A percentile compares a stretch with the other conserved stretches of the same genome.
Evolutionary conservation across 352 stramenopile species (phyloP).

Genomic region (Globisporangium lucens): DNA sequence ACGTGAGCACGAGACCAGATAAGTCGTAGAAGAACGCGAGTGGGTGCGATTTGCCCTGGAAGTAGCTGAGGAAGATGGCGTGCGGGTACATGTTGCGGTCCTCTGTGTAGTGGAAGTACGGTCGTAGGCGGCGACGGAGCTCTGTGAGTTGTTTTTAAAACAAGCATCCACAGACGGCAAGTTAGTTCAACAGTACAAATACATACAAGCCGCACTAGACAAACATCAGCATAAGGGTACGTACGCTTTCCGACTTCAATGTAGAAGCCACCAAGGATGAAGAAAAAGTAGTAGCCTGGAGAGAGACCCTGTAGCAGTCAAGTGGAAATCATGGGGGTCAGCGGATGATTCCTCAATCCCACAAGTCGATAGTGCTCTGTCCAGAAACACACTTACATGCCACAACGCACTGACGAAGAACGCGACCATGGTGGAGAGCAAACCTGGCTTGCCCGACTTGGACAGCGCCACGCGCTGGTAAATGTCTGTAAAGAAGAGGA

Average conservation of each 20-base stretch:
- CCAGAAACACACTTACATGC: conserved; percentile 49
- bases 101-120: conserved; percentile 86
- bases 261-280: conserved; percentile 81
- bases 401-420: conserved; percentile 86
- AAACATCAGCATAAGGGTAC: conserved; percentile 13
- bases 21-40: conserved; percentile 81
- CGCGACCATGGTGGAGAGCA: conserved; percentile 69
- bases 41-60: conserved; percentile 64
- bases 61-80: conserved; percentile 80
- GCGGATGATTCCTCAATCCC: background rate
- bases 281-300: conserved; percentile 88
- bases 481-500: conserved; percentile 48
- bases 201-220: background rate
- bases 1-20: conserved; percentile 66
- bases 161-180: background rate
- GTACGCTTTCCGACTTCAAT: conserved; percentile 84
- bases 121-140: conserved; percentile 63
- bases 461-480: conserved; percentile 82
- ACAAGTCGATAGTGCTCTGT: background rate
- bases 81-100: conserved; percentile 75
- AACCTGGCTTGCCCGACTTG: conserved; percentile 70
- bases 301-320: conserved; percentile 53
- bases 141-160: conserved; percentile 26
- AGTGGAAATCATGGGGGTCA: conserved; percentile 2
- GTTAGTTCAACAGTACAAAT: background rate